A percentile compares a stretch with the other conserved stretches of the same genome.
Evolutionary conservation across 768 basidiomycete species (phyloP).

Genomic region (Phylloporus rhodoxanthus): DNA sequence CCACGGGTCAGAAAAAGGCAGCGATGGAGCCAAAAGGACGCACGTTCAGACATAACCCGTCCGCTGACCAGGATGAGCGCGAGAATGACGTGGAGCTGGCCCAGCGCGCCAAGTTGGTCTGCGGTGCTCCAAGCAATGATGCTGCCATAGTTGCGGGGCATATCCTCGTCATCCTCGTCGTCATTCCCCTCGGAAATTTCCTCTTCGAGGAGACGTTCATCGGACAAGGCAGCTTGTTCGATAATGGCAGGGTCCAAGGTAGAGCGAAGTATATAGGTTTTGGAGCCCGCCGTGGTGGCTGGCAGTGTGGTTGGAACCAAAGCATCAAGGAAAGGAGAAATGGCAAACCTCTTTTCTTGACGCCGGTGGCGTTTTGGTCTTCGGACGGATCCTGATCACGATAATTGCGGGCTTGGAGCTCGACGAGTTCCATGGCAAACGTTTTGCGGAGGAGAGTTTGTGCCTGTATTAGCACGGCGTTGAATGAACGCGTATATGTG

Average conservation of each 20-base stretch:
- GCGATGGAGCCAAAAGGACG: constrained; percentile 4
- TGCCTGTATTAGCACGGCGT: constrained; percentile 54
- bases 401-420: constrained; percentile 57
- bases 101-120: constrained; percentile 64
- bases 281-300: constrained; percentile 56
- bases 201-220: constrained; percentile 39
- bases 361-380: constrained; percentile 47
- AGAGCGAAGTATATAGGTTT: constrained; percentile 82
- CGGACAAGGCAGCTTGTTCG: constrained; percentile 49
- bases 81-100: constrained; percentile 76
- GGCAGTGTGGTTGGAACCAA: background rate
- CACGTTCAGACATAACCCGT: constrained; percentile 68
- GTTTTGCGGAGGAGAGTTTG: constrained; percentile 57
- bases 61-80: constrained; percentile 81
- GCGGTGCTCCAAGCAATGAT: constrained; percentile 66
- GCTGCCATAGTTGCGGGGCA: constrained; percentile 52
- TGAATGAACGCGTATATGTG: constrained; percentile 51
- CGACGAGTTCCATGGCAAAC: constrained; percentile 83
- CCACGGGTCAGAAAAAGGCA: background rate
- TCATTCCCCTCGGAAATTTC: constrained; percentile 46
- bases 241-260: constrained; percentile 57
- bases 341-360: constrained; percentile 60
- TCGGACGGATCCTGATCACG: constrained; percentile 35
- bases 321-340: background rate
- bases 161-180: constrained; percentile 44